phyloP scores from a whole-genome alignment of 177 flowering plant genomes.

The Vitis hybrid region DNA sequence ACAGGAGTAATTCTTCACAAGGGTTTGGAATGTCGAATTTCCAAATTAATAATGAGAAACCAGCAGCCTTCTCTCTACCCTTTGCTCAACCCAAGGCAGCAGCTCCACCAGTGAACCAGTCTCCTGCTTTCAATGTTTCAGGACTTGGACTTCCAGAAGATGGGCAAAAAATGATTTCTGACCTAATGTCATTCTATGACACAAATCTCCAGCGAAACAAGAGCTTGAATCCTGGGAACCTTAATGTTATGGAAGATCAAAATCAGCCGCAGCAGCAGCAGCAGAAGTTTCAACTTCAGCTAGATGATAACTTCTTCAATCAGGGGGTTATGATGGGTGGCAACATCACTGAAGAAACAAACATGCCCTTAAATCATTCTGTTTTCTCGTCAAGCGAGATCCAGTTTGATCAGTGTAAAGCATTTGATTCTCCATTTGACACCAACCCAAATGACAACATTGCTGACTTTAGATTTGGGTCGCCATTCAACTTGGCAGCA shows the following conservation, averaged over 20 bases:
- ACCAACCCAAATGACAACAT: conserved; percentile 21
- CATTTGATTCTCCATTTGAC: conserved; percentile 32
- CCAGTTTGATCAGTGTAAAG: conserved; percentile 40
- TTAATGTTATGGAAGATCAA: not conserved
- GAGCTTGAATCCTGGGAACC: conserved; percentile 20
- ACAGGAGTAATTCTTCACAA: conserved; percentile 19
- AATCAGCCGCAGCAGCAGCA: conserved; percentile 6
- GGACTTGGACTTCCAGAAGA: conserved; percentile 52
- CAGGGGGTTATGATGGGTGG: conserved; percentile 26
- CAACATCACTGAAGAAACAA: conserved; percentile 22
- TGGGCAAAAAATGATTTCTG: conserved; percentile 52
- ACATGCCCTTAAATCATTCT: conserved; percentile 13
- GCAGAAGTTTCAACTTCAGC: conserved; percentile 21
- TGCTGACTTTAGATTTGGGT: conserved; percentile 40
- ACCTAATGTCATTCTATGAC: conserved; percentile 52
- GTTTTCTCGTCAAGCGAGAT: conserved; percentile 29
- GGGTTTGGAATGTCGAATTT: conserved; percentile 29
- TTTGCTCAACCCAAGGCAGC: conserved; percentile 26
- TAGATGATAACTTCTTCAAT: conserved; percentile 27
- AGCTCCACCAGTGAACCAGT: conserved; percentile 8
- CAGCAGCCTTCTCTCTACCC: conserved; percentile 28
- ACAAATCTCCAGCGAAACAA: conserved; percentile 32
- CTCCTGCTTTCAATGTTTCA: conserved; percentile 26
- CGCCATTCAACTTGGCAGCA: conserved; percentile 39
- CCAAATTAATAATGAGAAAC: conserved; percentile 29